phyloP scores from a whole-genome alignment of 2,329 filamentous ascomycete species.

The Aspergillus ochraceus region DNA sequence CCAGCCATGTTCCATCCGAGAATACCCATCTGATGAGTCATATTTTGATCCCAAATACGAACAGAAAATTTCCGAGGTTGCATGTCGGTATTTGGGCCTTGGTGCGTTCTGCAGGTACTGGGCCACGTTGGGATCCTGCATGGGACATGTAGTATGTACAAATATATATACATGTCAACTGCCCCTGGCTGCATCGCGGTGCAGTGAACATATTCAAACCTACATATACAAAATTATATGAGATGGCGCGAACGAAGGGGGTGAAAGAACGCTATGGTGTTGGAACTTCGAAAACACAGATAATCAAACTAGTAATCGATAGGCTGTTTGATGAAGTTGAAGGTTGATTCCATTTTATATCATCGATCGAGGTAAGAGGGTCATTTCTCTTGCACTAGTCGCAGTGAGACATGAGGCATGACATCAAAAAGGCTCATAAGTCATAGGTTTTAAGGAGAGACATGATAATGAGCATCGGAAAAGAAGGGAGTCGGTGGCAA shows the following conservation, averaged over 20 bases:
- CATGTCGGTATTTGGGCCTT: not conserved
- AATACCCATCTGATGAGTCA: not conserved
- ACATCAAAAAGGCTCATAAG: conserved; percentile 6
- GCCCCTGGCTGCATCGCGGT: not conserved
- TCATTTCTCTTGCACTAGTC: conserved; percentile 2
- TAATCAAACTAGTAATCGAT: not conserved
- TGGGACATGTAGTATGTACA: not conserved
- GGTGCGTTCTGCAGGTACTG: not conserved
- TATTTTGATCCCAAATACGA: not conserved
- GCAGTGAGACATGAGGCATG: conserved; percentile 28
- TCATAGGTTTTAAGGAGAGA: conserved; percentile 13
- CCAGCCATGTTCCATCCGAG: not conserved
- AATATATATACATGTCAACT: not conserved
- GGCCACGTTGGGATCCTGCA: not conserved
- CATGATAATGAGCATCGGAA: conserved; percentile 8
- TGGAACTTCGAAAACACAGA: not conserved
- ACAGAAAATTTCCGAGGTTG: not conserved
- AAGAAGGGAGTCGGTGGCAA: conserved; percentile 5
- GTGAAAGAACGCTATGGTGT: not conserved
- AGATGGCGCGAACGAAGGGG: not conserved
- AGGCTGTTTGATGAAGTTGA: not conserved
- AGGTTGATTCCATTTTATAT: not conserved
- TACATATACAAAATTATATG: not conserved
- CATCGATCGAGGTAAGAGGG: not conserved
- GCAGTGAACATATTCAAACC: not conserved